These are phyloP conservation scores for Astragalus glycyphyllos DNA, from an alignment of 306 rosid species.

Conservation along the genomic window DNA sequence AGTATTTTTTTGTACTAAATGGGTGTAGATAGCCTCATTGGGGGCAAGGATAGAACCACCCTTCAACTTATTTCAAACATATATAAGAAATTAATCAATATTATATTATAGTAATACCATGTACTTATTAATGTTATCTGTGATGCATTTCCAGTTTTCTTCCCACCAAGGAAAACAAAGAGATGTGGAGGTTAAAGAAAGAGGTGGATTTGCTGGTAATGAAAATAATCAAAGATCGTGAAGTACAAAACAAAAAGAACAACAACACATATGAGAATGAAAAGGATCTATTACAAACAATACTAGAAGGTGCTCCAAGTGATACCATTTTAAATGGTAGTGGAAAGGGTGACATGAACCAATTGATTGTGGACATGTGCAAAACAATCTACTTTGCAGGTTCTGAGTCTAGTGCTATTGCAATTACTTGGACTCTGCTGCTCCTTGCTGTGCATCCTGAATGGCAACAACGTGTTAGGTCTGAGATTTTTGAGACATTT, in stretches of 20 bases:
- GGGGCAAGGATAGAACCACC: no score
- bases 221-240: slow-evolving; percentile 29
- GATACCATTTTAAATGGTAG: background rate
- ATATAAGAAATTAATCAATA: background rate
- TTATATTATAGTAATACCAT: background rate
- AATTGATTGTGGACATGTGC: slow-evolving; percentile 43
- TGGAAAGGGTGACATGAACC: background rate
- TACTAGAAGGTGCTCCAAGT: slow-evolving; percentile 35
- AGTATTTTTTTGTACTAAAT: no score
- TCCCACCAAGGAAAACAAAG: slow-evolving; percentile 46
- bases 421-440: slow-evolving; percentile 44
- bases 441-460: slow-evolving; percentile 42
- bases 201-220: slow-evolving; percentile 42
- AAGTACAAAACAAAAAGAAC: slow-evolving; percentile 28
- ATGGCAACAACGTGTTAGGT: slow-evolving; percentile 46
- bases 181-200: slow-evolving; percentile 42
- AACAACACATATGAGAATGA: slow-evolving; percentile 7
- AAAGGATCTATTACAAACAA: slow-evolving; percentile 39
- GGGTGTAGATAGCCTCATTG: no score
- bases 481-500: slow-evolving; percentile 40
- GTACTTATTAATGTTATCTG: background rate
- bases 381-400: slow-evolving; percentile 54
- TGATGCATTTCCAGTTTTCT: slow-evolving; percentile 36
- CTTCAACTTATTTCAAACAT: background rate
- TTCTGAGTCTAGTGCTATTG: slow-evolving; percentile 39